These are phyloP conservation scores for Trichosanthes cucumerina DNA, from an alignment of 306 rosid species.

Conservation along the genomic window DNA sequence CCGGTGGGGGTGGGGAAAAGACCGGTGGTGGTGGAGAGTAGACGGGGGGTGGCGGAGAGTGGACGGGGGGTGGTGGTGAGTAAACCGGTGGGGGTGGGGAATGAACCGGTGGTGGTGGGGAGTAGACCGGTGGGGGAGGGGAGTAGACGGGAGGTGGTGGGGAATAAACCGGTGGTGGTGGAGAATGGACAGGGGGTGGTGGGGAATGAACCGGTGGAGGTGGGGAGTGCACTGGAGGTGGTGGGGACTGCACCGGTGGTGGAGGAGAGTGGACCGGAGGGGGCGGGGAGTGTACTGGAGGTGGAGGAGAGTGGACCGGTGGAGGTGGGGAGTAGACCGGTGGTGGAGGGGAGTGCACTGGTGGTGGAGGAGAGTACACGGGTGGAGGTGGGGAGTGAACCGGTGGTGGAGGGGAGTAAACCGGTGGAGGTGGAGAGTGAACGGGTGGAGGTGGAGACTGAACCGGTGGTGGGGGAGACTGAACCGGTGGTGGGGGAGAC, in stretches of 20 bases:
- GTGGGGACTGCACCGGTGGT: neutral
- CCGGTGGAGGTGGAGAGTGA: neutral
- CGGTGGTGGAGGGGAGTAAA: neutral
- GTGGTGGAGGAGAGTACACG: neutral
- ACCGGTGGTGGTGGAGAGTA: neutral
- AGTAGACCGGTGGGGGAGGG: neutral
- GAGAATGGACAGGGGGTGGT: neutral
- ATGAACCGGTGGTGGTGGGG: neutral
- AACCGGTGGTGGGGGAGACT: neutral
- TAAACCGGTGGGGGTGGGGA: neutral
- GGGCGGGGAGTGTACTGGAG: neutral
- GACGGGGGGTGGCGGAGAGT: neutral
- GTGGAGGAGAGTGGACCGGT: neutral
- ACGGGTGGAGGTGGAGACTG: neutral
- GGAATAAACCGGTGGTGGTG: neutral
- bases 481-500: neutral
- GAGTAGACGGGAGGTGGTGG: neutral
- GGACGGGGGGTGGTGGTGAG: neutral
- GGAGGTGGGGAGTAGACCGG: neutral
- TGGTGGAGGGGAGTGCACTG: neutral
- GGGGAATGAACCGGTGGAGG: neutral
- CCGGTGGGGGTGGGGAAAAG: too few relatives aligned
- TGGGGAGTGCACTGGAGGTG: neutral
- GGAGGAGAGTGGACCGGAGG: neutral
- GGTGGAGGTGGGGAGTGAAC: neutral